Base-by-base conservation (phyloP, 2,329 filamentous ascomycete species). In the Cercospora nicotianae region DNA sequence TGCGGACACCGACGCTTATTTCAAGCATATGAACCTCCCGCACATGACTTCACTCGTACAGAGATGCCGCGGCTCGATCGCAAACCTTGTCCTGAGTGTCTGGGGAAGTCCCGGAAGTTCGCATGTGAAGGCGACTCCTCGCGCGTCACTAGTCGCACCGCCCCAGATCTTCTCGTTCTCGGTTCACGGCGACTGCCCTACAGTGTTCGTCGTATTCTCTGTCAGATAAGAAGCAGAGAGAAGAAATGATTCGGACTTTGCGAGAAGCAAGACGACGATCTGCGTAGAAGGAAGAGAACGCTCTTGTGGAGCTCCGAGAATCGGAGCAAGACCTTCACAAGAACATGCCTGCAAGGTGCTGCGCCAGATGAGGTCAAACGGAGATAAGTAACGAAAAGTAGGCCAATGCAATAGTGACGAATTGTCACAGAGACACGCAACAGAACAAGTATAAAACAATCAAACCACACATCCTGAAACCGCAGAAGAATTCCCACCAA, bases 61-160 rank as follows among this genome's bases (percentile, higher is more conserved):
- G n/a, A 62, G 59, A 62, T 62, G 33, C 65, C 65, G 60, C 60
- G 60, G 65, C 65, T 48, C 51, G 60, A 59, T 61, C 45, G 30
- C 28, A 42, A 58, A 67, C 60, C 65, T 58, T 67, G 33, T 51
- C 28, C 16, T 45, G 36, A 16, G 18, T 20, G 18, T 45, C 59
- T 61, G 36, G 59, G 59, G 59, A 61, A 42, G 51, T 51, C 51
- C 58, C 55, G 63, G 63, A 48, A 18, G 42, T 62, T 33, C 60
- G 62, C 61, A 51, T 67, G 65, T 63, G 53, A 67, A 45, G 18
- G 45, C 45, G 20, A 51, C 45, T 51, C 45, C 45, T 51, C 45
- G 45, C 45, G 45, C 45, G 20, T 51, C 45, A 23, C 45, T 51
- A 51, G 45, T 51, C 45, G 45, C 45, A 51, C 45, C 45, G 45